Percentiles rank a stretch among this genome's conserved stretches.
Conservation (phyloP, 2,329 filamentous ascomycete genomes). For the Fusarium sacchari region DNA sequence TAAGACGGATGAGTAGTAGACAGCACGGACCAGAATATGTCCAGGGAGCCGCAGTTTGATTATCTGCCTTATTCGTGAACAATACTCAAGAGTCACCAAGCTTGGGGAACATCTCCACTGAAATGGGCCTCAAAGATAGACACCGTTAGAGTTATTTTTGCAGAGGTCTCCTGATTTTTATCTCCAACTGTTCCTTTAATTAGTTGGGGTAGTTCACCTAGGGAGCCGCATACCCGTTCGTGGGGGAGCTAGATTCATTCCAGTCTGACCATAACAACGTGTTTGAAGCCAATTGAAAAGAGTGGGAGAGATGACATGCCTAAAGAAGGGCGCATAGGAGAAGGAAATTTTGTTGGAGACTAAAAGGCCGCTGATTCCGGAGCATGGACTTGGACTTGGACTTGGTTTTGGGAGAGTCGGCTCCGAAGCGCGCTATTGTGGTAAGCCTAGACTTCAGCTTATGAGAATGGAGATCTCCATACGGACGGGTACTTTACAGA, state of each 20-base stretch:
- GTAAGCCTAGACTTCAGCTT: neutral
- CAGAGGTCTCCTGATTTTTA: conserved; percentile 1
- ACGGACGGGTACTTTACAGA: neutral
- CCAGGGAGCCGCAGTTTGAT: conserved; percentile 21
- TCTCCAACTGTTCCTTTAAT: neutral
- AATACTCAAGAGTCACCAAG: conserved; percentile 23
- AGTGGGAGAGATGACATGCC: neutral
- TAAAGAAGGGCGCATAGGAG: neutral
- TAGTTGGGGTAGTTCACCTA: conserved; percentile 1
- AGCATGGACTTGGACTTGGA: neutral
- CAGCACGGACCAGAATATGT: conserved; percentile 29
- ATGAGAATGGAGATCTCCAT: neutral
- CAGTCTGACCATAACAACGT: conserved; percentile 7
- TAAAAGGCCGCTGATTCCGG: conserved; percentile 16
- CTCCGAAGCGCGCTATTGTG: neutral
- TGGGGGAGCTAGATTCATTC: neutral
- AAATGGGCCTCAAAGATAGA: neutral
- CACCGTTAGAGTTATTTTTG: neutral
- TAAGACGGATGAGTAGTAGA: conserved; percentile 35
- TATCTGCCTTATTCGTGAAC: conserved; percentile 19
- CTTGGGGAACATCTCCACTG: neutral
- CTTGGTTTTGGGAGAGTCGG: neutral
- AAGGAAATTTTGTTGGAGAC: neutral
- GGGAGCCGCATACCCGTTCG: conserved; percentile 9
- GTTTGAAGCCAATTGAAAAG: neutral